phyloP scores from a whole-genome alignment of 2,329 filamentous ascomycete species.

The Diaporthe citrichinensis region DNA sequence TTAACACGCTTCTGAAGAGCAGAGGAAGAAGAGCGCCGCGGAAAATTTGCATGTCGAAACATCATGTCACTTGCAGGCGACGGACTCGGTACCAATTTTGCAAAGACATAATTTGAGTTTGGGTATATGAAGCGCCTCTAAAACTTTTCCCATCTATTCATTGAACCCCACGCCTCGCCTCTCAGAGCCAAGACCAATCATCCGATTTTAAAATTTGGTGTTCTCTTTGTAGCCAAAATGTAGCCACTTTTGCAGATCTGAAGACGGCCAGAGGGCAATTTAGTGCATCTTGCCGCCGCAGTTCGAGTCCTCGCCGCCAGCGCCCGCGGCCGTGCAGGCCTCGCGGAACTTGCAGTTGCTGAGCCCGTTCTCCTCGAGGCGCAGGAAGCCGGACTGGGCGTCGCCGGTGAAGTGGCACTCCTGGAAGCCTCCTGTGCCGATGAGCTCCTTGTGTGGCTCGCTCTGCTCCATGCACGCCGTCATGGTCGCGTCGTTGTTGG shows the following conservation, averaged over 20 bases:
- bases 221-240: neutral
- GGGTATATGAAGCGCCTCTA: neutral
- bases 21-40: neutral
- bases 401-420: neutral
- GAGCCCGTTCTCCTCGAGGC: conserved; percentile 9
- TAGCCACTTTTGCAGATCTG: neutral
- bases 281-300: neutral
- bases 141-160: neutral
- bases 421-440: neutral
- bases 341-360: conserved; percentile 4
- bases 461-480: neutral
- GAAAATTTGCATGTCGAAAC: neutral
- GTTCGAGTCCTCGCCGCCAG: neutral
- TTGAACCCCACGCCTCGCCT: neutral
- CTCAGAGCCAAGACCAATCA: too few species aligned
- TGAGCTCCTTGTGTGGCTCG: conserved; percentile 5
- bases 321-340: neutral
- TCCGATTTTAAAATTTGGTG: neutral
- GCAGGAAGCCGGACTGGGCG: neutral
- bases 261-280: neutral
- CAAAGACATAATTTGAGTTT: neutral
- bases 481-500: neutral
- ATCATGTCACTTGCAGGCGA: neutral
- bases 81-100: neutral
- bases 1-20: neutral